These are phyloP conservation scores for Sedum album DNA, from an alignment of 164 flowering plant genomes.

Conservation along the genomic window DNA sequence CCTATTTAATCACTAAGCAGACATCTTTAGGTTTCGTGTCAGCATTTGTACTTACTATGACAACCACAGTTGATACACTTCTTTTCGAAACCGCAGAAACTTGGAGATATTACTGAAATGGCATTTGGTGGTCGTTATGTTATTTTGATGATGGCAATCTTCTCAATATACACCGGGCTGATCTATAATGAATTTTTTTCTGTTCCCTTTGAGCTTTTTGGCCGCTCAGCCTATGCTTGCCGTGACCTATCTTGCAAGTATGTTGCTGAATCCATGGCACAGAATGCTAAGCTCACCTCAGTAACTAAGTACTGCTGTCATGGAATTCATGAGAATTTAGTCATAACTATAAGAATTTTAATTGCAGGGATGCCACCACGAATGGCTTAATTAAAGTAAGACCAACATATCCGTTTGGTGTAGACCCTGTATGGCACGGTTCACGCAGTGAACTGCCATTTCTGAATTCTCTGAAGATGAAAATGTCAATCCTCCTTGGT, in stretches of 20 bases:
- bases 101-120: slow-evolving; percentile 92
- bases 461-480: slow-evolving; percentile 97
- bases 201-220: slow-evolving; percentile 83
- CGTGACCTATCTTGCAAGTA: slow-evolving; percentile 90
- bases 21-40: neutral
- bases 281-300: neutral
- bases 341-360: neutral
- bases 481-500: slow-evolving; percentile 96
- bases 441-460: slow-evolving; percentile 88
- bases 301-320: neutral
- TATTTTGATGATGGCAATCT: slow-evolving; percentile 83
- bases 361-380: slow-evolving; percentile 66
- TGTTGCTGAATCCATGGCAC: neutral
- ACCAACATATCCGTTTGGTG: slow-evolving; percentile 81
- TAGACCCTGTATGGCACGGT: slow-evolving; percentile 95
- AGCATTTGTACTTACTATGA: neutral
- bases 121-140: slow-evolving; percentile 97
- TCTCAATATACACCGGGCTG: slow-evolving; percentile 94
- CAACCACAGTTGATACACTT: neutral
- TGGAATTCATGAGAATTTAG: neutral
- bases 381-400: slow-evolving; percentile 79
- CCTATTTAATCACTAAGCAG: neutral
- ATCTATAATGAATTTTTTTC: slow-evolving; percentile 97
- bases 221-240: slow-evolving; percentile 83
- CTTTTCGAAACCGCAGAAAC: slow-evolving; percentile 49